Evolutionary conservation across 148 eudicot species (phyloP).

Genomic region (Rhododendron henanense): DNA sequence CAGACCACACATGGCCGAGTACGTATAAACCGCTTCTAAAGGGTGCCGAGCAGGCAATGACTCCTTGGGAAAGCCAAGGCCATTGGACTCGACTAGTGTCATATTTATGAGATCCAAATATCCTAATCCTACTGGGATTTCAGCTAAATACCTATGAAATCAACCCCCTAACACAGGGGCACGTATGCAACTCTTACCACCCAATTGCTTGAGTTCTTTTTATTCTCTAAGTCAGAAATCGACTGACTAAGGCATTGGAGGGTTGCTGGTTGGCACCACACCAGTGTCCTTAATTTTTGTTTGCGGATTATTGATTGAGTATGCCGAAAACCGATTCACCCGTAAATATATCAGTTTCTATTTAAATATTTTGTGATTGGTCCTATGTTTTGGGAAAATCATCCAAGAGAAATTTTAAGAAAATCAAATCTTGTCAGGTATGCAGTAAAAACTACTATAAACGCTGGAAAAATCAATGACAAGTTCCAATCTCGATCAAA

Average conservation of each 20-base stretch:
- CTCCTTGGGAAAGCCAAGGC: neutral
- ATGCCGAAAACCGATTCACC: no score
- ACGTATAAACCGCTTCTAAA: neutral
- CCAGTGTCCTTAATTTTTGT: neutral
- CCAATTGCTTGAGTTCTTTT: no score
- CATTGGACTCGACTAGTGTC: neutral
- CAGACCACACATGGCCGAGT: neutral
- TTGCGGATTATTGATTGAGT: neutral
- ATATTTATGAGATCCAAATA: neutral
- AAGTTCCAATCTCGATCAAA: neutral
- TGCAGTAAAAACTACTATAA: neutral
- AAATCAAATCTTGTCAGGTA: neutral
- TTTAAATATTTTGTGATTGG: neutral
- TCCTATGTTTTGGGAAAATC: neutral
- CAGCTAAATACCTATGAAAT: no score
- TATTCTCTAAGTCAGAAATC: no score
- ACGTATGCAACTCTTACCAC: no score
- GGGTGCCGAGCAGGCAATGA: neutral
- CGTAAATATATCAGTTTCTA: neutral
- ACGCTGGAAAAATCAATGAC: neutral
- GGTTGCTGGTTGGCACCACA: neutral
- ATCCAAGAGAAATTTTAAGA: neutral
- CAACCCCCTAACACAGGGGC: no score
- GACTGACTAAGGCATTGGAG: no score
- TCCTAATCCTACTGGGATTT: neutral